Evolutionary conservation across 345 rosid species (phyloP).

Genomic region (Raphanus sativus): DNA sequence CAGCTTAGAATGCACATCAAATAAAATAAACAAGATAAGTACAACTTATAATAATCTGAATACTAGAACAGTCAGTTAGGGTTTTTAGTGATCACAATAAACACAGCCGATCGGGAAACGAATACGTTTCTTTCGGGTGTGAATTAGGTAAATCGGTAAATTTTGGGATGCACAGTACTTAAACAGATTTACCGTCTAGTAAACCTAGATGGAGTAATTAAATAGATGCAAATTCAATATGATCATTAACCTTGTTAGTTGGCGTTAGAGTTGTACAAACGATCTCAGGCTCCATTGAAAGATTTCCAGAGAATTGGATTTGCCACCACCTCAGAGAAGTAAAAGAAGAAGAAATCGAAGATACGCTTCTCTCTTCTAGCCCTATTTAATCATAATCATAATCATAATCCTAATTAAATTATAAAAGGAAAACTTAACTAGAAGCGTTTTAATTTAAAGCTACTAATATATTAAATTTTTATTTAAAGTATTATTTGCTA

Average conservation of each 20-base stretch:
- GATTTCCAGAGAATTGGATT: background rate
- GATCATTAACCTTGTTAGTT: conserved; percentile 47
- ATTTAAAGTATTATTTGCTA: background rate
- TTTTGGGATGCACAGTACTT: background rate
- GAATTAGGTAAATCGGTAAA: conserved; percentile 12
- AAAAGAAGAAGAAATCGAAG: background rate
- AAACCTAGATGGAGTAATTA: background rate
- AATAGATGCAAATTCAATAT: background rate
- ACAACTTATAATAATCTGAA: background rate
- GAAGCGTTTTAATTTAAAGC: background rate
- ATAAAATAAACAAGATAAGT: background rate
- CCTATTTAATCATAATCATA: background rate
- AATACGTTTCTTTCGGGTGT: background rate
- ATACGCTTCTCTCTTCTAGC: background rate
- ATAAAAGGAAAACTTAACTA: background rate
- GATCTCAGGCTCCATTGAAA: conserved; percentile 71
- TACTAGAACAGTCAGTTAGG: conserved; percentile 1
- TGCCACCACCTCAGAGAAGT: background rate
- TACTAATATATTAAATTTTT: background rate
- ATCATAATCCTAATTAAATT: conserved; percentile 2
- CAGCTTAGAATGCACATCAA: background rate
- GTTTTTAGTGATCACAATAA: conserved; percentile 17
- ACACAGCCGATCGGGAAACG: conserved; percentile 16
- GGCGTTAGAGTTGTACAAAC: conserved; percentile 47
- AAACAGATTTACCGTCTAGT: conserved; percentile 5